These are phyloP conservation scores for Fraxinus pennsylvanica DNA, from an alignment of 257 asterid species.

Conservation along the genomic window DNA sequence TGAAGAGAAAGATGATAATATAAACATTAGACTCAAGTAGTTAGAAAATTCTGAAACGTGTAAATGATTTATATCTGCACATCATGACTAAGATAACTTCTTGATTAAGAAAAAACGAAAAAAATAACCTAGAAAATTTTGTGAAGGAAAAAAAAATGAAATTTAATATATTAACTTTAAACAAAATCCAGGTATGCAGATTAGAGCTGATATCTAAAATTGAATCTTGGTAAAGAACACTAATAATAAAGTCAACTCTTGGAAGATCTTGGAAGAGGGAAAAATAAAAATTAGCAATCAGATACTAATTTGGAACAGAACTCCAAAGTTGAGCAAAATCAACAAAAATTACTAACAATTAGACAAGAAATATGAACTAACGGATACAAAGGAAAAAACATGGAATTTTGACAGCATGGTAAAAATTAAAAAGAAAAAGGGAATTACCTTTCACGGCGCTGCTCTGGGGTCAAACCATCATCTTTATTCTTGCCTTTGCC, in stretches of 20 bases:
- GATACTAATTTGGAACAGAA: not conserved
- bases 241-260: not conserved
- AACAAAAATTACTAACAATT: not conserved
- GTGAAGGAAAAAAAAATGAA: not conserved
- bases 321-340: not conserved
- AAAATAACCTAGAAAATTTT: not conserved
- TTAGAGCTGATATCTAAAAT: not conserved
- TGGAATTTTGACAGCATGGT: not conserved
- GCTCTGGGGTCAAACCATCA: slow-evolving; percentile 68
- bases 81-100: not conserved
- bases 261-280: not conserved
- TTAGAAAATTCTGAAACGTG: not conserved
- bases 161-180: not conserved
- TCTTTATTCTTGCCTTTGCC: slow-evolving; percentile 45
- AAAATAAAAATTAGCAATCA: not conserved
- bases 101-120: not conserved
- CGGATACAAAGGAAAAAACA: not conserved
- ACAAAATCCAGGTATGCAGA: not conserved
- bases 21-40: no score
- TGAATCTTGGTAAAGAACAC: not conserved
- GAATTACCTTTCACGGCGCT: slow-evolving; percentile 62
- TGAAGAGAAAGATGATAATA: no score
- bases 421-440: not conserved
- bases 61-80: not conserved
- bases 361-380: not conserved